Evolutionary conservation across 2,329 filamentous ascomycete species (phyloP).

Genomic region (Lasiodiplodia hormozganensis): DNA sequence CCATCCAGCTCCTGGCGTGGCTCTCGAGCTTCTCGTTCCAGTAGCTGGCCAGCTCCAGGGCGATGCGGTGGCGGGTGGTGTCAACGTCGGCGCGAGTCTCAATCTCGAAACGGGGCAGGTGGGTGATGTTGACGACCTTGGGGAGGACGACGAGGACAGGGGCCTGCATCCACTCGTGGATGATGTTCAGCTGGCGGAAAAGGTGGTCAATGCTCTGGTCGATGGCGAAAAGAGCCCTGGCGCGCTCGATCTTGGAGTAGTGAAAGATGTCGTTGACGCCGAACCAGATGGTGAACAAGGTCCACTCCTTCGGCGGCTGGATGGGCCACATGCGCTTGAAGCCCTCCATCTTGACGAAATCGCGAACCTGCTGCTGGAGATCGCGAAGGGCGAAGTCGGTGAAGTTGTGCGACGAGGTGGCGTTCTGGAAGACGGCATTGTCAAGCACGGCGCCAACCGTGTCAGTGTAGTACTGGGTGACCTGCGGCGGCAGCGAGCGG

Average conservation of each 20-base stretch:
- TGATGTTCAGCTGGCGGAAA: constrained; percentile 43
- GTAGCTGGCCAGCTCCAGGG: constrained; percentile 43
- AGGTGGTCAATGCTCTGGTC: constrained; percentile 43
- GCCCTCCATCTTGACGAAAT: constrained; percentile 30
- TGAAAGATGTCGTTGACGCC: constrained; percentile 47
- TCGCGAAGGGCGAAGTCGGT: constrained; percentile 31
- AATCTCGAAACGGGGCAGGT: constrained; percentile 42
- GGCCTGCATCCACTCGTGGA: constrained; percentile 40
- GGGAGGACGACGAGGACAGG: constrained; percentile 41
- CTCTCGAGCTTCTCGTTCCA: constrained; percentile 45
- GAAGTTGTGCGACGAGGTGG: constrained; percentile 30
- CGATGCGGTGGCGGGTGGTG: constrained; percentile 44
- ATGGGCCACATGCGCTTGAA: constrained; percentile 29
- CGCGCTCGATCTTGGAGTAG: constrained; percentile 41
- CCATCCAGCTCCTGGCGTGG: constrained; percentile 40
- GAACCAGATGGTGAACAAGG: constrained; percentile 46
- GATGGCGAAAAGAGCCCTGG: constrained; percentile 41
- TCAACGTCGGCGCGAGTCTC: constrained; percentile 30
- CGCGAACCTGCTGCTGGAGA: constrained; percentile 30
- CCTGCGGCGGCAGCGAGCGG: constrained; percentile 29
- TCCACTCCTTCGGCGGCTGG: constrained; percentile 38
- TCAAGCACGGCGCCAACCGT: constrained; percentile 28
- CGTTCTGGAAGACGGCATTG: constrained; percentile 30
- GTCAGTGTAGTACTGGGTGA: constrained; percentile 30
- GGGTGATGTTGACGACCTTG: constrained; percentile 44